These are phyloP conservation scores for Stipa capillata DNA, from an alignment of 176 grass and related monocot species.

Conservation along the genomic window DNA sequence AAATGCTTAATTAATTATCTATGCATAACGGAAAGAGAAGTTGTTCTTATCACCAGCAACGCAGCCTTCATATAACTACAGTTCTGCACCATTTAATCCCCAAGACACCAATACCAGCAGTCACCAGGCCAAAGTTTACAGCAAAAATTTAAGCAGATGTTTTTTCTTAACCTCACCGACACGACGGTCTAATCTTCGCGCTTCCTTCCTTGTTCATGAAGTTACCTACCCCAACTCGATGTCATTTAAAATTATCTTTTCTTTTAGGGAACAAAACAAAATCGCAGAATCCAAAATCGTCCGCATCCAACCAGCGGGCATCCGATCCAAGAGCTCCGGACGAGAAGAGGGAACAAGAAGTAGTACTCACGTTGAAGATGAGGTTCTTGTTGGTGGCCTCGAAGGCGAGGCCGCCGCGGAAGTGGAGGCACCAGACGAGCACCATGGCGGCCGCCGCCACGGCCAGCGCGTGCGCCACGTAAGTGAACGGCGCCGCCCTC, in stretches of 20 bases:
- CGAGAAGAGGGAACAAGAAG: neutral
- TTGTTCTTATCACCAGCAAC: neutral
- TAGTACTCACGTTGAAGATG: slow-evolving; percentile 67
- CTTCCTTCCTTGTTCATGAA: neutral
- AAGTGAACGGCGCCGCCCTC: slow-evolving; percentile 64
- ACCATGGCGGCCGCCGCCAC: slow-evolving; percentile 55
- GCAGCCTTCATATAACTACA: neutral
- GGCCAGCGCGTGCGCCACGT: slow-evolving; percentile 63
- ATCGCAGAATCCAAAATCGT: neutral
- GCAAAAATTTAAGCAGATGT: neutral
- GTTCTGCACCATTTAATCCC: neutral
- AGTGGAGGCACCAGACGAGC: slow-evolving; percentile 78
- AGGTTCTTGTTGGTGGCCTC: slow-evolving; percentile 71
- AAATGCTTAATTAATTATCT: neutral
- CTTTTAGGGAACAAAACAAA: neutral
- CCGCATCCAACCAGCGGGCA: neutral
- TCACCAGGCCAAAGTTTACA: neutral
- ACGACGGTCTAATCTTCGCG: neutral
- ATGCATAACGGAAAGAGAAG: neutral
- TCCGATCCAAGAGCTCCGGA: neutral
- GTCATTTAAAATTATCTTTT: neutral
- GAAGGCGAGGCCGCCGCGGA: slow-evolving; percentile 79
- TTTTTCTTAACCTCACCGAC: neutral
- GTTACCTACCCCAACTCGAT: neutral
- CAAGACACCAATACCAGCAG: neutral